Evolutionary conservation across 2,329 filamentous ascomycete species (phyloP).

Genomic region (Cytospora piceae): DNA sequence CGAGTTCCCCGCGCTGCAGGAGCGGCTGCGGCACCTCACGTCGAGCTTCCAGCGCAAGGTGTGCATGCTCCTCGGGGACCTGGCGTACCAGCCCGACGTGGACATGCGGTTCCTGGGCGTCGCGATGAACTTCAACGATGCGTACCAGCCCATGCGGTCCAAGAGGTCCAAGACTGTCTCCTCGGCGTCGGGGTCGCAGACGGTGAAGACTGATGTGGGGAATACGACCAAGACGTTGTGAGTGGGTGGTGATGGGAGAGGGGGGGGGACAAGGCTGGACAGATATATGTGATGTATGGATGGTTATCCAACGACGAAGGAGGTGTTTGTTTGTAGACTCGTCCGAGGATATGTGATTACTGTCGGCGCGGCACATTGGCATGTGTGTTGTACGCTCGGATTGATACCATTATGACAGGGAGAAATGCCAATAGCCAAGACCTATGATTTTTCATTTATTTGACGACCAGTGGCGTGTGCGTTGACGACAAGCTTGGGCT

Average conservation of each 20-base stretch:
- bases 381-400: not conserved
- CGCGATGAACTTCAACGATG: slow-evolving; percentile 99
- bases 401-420: slow-evolving; percentile 11
- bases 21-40: slow-evolving; percentile 72
- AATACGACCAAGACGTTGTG: slow-evolving; percentile 17
- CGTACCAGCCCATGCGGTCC: slow-evolving; percentile 74
- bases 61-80: slow-evolving; percentile 81
- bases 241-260: not conserved
- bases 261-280: not conserved
- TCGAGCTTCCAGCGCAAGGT: slow-evolving; percentile 77
- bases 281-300: not conserved
- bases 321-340: not conserved
- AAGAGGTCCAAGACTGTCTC: slow-evolving; percentile 37
- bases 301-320: not conserved
- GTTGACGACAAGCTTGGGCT: too few relatives aligned
- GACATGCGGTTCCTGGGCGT: slow-evolving; percentile 96
- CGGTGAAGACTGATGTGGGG: slow-evolving; percentile 12
- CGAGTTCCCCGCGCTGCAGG: slow-evolving; percentile 74
- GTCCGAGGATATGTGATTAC: not conserved
- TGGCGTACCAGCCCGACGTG: slow-evolving; percentile 90
- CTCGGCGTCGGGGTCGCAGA: slow-evolving; percentile 20
- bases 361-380: not conserved
- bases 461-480: too few relatives aligned
- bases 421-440: not conserved
- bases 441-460: not conserved